A percentile compares a stretch with the other conserved stretches of the same genome.
Conservation (phyloP, 208 protist species). For the Acanthamoeba culbertsoni region DNA sequence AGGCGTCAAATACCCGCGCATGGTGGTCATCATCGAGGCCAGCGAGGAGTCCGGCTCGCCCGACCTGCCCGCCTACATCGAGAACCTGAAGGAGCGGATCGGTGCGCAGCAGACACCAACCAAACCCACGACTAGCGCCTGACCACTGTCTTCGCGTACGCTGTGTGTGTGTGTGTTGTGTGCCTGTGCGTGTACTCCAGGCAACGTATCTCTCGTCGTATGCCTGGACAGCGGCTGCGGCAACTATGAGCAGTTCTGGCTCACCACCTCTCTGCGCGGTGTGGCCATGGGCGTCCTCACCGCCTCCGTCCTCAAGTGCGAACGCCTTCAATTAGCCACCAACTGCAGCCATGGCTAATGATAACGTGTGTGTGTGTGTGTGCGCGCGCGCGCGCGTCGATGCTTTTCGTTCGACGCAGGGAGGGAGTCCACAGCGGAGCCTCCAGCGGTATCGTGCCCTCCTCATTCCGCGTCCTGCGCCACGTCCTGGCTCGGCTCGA, state of each 20-base stretch:
- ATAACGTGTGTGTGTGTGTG: background rate
- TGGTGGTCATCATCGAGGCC: slow-evolving; percentile 72
- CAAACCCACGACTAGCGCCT: too few relatives aligned
- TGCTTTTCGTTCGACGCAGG: background rate
- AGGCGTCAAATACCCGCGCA: background rate
- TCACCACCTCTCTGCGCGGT: slow-evolving; percentile 93
- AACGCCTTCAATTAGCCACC: background rate
- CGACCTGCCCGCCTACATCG: slow-evolving; percentile 73
- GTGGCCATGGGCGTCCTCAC: slow-evolving; percentile 86
- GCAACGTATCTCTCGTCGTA: slow-evolving; percentile 84
- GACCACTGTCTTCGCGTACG: too few relatives aligned
- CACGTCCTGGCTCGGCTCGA: slow-evolving; percentile 87
- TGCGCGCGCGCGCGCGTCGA: background rate
- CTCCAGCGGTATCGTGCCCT: slow-evolving; percentile 91
- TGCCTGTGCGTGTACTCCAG: background rate
- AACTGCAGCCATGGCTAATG: background rate
- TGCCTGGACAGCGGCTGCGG: slow-evolving; percentile 92
- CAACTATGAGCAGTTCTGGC: slow-evolving; percentile 93
- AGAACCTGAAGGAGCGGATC: slow-evolving; percentile 49
- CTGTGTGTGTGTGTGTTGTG: too few relatives aligned
- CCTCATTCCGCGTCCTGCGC: slow-evolving; percentile 91
- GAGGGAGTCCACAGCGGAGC: slow-evolving; percentile 92
- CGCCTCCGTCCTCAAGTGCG: slow-evolving; percentile 77
- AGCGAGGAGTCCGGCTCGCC: slow-evolving; percentile 64
- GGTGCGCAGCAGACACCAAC: too few relatives aligned